Evolutionary conservation across 108 stramenopile genomes (phyloP), one percentile per base, ranked within the genome.

Genomic region (Pseudonitzschia multiseries): DNA sequence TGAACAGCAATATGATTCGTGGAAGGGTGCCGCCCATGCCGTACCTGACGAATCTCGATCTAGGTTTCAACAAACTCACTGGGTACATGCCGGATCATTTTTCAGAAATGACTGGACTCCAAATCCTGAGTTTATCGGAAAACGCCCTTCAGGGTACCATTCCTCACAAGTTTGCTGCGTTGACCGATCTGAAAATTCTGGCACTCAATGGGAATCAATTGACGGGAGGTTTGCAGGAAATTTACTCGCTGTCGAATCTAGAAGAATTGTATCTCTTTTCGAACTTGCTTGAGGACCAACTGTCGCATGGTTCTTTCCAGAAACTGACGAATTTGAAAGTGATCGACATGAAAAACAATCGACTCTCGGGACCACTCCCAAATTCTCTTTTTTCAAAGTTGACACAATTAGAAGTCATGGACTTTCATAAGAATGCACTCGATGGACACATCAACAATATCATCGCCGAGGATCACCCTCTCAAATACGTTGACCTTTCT

Each of bases 341-440:
- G 43, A 70, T 92, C n/a, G 85, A 84, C 68, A 65, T 89, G 27
- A 80, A 86, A 28, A 77, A 79, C 48, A 92, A 92, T 65, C 40
- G 36, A 9, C 53, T 92, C 10, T 64, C 75, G 0, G 90, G 90
- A 20, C 53, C 75, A 33, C 80, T 92, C 28, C 85, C 87, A 21
- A 65, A 79, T 48, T 48, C 68, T 24, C 24, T 26, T 20, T 66
- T 71, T 26, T 77, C 63, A 64, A 65, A 32, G 1, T 54, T 77
- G 27, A 44, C 65, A 1, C 56, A 66, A 1, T 29, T 77, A 32
- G 50, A 65, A 57, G 54, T 67, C 32, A 40, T 77, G 6, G 77
- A 77, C 53, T 65, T 77, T 71, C 70, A 71, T 36, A 42, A 43
- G 50, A 77, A 77, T 32, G 56, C 54, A 24, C 33, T 77, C 29